Percentiles rank a stretch among this genome's conserved stretches.
Evolutionary conservation across 2,329 filamentous ascomycete genomes (phyloP).

Genomic region (Colletotrichum theobromicola): DNA sequence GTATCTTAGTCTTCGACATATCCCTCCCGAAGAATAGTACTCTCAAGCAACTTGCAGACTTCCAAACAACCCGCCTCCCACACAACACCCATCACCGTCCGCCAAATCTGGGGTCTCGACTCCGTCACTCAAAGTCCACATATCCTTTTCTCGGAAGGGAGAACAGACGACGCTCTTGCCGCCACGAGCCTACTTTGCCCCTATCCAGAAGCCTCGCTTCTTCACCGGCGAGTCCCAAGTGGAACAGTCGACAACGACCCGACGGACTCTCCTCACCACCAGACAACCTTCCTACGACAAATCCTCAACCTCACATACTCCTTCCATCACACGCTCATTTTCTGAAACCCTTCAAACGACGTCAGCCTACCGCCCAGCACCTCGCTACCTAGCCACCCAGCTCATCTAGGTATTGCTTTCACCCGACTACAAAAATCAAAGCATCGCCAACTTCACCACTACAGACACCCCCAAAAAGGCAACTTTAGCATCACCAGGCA

Average conservation of each 20-base stretch:
- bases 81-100: not conserved
- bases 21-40: too few relatives aligned
- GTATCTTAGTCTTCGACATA: too few relatives aligned
- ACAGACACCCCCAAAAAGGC: not conserved
- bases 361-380: not conserved
- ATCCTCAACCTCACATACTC: not conserved
- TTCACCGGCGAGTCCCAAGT: not conserved
- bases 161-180: not conserved
- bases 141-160: not conserved
- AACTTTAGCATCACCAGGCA: not conserved
- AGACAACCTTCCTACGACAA: not conserved
- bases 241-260: not conserved
- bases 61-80: not conserved
- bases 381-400: not conserved
- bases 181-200: rapidly evolving
- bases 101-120: too few relatives aligned
- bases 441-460: not conserved
- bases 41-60: not conserved
- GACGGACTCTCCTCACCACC: not conserved
- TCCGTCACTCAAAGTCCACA: not conserved
- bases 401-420: not conserved
- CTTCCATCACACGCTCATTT: not conserved
- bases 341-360: not conserved
- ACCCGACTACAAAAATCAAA: not conserved
- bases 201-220: not conserved